Base-by-base conservation (phyloP, 768 basidiomycete species). In the Tylopilus plumbeoviolaceoides region DNA sequence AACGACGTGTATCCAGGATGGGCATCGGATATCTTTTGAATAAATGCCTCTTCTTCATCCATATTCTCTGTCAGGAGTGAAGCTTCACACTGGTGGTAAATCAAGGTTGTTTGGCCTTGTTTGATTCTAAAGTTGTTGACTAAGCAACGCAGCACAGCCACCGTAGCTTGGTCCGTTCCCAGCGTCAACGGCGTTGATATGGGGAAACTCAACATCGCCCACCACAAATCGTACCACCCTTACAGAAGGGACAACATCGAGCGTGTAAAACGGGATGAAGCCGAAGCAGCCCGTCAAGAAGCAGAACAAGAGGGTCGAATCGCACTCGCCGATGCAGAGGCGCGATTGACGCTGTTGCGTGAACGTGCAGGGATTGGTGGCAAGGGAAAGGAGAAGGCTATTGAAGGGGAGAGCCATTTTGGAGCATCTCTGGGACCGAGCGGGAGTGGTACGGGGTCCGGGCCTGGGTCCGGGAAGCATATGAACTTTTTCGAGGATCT, bases 211-310 rank as follows among this genome's bases (percentile, higher is more conserved):
- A 91, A 91, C 65, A 91, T 92, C 66, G 90, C 90, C 12, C 90
- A 92, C 67, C 90, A 91, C 75, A 93, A 93, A 65, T 91, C 89
- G 1, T 92, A 92, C 67, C 90, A 93, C 59, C 90, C 90, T 0
- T 92, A 92, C 64, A 73, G 90, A 36, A 70, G 84, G 40, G 91
- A 93, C 66, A 93, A 93, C 62, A 89, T 92, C 54, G 89, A 90
- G 53, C 80, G 79, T 18, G 89, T 93, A 1, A 74, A 83, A 18
- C 71, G 64, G 52, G 90, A 93, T 78, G 90, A 93, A 71, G 91
- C 88, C 62, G 87, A 85, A 65, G 91, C 88, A 14, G 72, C 76
- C 2, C 70, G 69, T 36, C 77, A 86, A 56, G 85, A 89, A 58
- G 81, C 78, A 17, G 77, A 80, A 54, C 82, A 87, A 64, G 87